Evolutionary conservation across 345 rosid species (phyloP).

Genomic region (Carallia brachiata): DNA sequence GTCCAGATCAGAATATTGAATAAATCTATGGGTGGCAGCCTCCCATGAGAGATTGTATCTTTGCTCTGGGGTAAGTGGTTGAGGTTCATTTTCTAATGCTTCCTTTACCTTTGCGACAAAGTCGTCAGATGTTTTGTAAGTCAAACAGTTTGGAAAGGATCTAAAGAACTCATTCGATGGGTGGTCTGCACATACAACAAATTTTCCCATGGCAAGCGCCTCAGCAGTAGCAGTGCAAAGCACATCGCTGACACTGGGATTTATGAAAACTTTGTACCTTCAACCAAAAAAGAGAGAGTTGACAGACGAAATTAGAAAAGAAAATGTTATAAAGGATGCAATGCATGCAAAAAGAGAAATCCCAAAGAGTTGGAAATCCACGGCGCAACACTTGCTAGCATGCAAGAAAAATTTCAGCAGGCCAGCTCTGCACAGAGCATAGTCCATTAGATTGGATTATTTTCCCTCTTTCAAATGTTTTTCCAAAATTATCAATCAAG

Average conservation of each 20-base stretch:
- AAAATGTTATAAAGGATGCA: neutral
- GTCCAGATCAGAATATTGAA: conserved; percentile 77
- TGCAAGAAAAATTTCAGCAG: too few relatives aligned
- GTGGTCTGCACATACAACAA: conserved; percentile 94
- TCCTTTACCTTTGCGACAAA: conserved; percentile 79
- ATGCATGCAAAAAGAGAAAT: neutral
- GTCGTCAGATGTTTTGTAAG: conserved; percentile 84
- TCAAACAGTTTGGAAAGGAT: conserved; percentile 89
- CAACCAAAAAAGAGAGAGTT: conserved; percentile 26
- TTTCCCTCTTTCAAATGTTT: neutral
- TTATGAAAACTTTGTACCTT: conserved; percentile 98
- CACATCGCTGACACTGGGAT: conserved; percentile 94
- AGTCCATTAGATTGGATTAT: neutral
- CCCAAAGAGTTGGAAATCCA: too few relatives aligned
- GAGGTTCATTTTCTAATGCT: conserved; percentile 83
- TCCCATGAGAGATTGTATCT: conserved; percentile 89
- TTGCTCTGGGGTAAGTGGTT: conserved; percentile 78
- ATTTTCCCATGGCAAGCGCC: conserved; percentile 98
- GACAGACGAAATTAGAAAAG: neutral
- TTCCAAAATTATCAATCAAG: neutral
- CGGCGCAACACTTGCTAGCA: too few relatives aligned
- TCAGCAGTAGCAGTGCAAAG: conserved; percentile 99
- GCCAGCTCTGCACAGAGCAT: too few relatives aligned
- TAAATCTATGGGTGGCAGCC: conserved; percentile 92
- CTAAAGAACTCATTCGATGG: conserved; percentile 97